Conservation (phyloP, 805 yeast genomes). For the Zygosaccharomyces rouxii region DNA sequence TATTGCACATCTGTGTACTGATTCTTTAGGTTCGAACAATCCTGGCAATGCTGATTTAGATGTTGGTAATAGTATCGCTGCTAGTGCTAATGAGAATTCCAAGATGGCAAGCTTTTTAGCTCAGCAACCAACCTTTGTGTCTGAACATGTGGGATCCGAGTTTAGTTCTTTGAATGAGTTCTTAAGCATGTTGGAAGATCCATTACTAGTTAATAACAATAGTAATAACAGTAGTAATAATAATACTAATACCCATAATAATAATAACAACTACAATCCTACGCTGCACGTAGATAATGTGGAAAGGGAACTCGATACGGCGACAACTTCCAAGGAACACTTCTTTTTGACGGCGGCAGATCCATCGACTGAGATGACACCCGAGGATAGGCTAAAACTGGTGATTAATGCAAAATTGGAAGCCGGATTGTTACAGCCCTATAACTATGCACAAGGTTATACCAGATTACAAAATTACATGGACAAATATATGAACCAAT, state of each 20-base stretch:
- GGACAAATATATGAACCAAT: conserved; percentile 85
- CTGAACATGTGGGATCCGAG: conserved; percentile 91
- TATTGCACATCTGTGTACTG: conserved; percentile 83
- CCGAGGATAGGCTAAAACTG: conserved; percentile 87
- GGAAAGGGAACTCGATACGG: conserved; percentile 6
- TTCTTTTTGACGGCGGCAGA: conserved; percentile 95
- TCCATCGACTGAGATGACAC: conserved; percentile 89
- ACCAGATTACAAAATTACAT: conserved; percentile 83
- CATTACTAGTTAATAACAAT: conserved; percentile 36
- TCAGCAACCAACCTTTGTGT: conserved; percentile 75
- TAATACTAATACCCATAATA: conserved; percentile 2
- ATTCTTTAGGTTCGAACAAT: conserved; percentile 46
- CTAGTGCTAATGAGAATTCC: background rate
- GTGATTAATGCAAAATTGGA: conserved; percentile 91
- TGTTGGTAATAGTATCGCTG: background rate
- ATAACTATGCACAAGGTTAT: conserved; percentile 90
- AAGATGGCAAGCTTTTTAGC: conserved; percentile 19
- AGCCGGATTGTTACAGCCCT: conserved; percentile 89
- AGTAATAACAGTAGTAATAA: conserved; percentile 1
- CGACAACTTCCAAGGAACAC: conserved; percentile 82
- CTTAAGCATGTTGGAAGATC: conserved; percentile 84
- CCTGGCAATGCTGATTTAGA: background rate
- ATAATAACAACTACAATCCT: background rate
- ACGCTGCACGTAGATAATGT: background rate
- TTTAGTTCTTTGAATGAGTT: conserved; percentile 87